Evolutionary conservation across 257 asterid species (phyloP).

Genomic region (Solanum gandarillasii): DNA sequence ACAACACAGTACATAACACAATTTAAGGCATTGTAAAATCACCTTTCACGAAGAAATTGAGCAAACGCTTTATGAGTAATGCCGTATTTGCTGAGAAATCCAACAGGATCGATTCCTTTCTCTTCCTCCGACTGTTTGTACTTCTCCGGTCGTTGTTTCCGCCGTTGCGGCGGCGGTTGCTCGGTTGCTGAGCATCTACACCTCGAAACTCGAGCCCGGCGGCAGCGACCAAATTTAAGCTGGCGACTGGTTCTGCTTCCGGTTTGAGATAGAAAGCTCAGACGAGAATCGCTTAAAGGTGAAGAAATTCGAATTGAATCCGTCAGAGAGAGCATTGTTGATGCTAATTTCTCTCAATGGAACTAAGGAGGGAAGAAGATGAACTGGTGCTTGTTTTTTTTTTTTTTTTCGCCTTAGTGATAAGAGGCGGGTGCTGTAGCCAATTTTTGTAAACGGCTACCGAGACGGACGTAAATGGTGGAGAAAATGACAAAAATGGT

Average conservation of each 20-base stretch:
- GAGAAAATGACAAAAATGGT: background rate
- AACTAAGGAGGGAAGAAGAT: background rate
- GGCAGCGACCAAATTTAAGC: slow-evolving; percentile 18
- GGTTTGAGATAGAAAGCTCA: background rate
- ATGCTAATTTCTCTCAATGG: background rate
- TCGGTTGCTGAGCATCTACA: slow-evolving; percentile 21
- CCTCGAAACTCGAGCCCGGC: slow-evolving; percentile 11
- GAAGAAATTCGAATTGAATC: background rate
- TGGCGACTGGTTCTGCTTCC: slow-evolving; percentile 22
- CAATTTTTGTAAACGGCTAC: background rate
- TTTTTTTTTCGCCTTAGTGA: background rate
- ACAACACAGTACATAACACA: background rate
- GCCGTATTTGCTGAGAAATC: slow-evolving; percentile 66
- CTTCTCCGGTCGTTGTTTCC: background rate
- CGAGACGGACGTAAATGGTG: background rate
- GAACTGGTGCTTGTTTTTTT: background rate
- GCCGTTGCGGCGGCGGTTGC: background rate
- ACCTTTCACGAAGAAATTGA: slow-evolving; percentile 92
- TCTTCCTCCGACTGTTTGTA: slow-evolving; percentile 5
- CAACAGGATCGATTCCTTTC: slow-evolving; percentile 67
- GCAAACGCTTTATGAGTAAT: slow-evolving; percentile 61
- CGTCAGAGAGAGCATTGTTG: background rate
- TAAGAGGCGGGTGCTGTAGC: slow-evolving; percentile 1
- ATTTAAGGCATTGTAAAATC: background rate
- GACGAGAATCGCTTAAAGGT: background rate